These are phyloP conservation scores for Pistacia integerrima DNA, from an alignment of 345 rosid genomes.

Conservation along the genomic window DNA sequence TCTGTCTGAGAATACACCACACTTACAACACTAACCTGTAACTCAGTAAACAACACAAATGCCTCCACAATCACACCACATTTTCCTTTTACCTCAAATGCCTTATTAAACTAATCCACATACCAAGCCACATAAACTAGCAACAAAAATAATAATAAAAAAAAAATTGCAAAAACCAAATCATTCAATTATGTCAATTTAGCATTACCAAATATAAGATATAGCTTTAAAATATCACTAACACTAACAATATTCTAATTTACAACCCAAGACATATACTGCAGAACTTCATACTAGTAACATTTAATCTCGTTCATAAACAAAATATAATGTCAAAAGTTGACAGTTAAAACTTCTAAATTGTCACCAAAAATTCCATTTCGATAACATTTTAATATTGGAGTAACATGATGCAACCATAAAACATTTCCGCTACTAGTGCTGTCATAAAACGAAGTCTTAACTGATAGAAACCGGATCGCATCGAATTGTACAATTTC, in stretches of 20 bases:
- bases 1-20: slow-evolving; percentile 94
- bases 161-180: background rate
- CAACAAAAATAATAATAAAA: background rate
- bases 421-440: background rate
- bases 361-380: background rate
- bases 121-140: background rate
- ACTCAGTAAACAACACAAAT: slow-evolving; percentile 12
- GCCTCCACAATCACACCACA: slow-evolving; percentile 9
- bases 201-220: background rate
- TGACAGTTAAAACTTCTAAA: too few species aligned
- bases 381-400: background rate
- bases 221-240: background rate
- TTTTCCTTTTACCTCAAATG: background rate
- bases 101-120: background rate
- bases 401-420: background rate
- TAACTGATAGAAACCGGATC: background rate
- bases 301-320: too few species aligned
- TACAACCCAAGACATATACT: too few species aligned
- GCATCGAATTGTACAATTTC: background rate
- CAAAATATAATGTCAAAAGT: background rate
- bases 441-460: background rate
- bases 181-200: background rate
- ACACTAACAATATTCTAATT: too few species aligned
- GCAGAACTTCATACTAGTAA: too few species aligned
- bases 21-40: slow-evolving; percentile 88